A percentile compares a stretch with the other conserved stretches of the same genome.
Evolutionary conservation across 139 green algal genomes (phyloP).

Genomic region (Chlorella ohadii): DNA sequence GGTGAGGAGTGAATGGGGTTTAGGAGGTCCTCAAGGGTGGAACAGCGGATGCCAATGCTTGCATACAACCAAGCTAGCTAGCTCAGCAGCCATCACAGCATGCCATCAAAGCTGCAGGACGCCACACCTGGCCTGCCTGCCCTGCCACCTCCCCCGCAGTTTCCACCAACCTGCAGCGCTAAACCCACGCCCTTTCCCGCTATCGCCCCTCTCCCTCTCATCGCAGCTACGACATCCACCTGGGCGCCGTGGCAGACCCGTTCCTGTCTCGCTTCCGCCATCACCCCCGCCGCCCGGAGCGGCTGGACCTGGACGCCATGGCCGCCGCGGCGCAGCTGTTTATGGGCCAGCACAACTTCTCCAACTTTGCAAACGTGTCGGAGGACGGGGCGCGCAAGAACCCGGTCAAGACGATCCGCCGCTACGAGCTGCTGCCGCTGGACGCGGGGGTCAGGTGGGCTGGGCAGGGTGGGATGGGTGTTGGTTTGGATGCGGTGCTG

Average conservation of each 20-base stretch:
- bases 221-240: slow-evolving; percentile 59
- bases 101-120: too few species aligned
- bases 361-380: slow-evolving; percentile 60
- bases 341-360: slow-evolving; percentile 79
- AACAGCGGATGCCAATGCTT: too few species aligned
- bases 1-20: too few species aligned
- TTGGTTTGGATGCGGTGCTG: too few species aligned
- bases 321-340: slow-evolving; percentile 51
- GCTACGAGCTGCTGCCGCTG: slow-evolving; percentile 45
- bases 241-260: slow-evolving; percentile 9
- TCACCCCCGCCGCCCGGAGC: slow-evolving; percentile 37
- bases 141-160: too few species aligned
- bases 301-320: slow-evolving; percentile 60
- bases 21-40: too few species aligned
- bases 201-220: too few species aligned
- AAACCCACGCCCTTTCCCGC: too few species aligned
- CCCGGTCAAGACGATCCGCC: slow-evolving; percentile 64
- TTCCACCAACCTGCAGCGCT: too few species aligned
- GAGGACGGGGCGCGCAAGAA: slow-evolving; percentile 41
- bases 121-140: too few species aligned
- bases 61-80: too few species aligned
- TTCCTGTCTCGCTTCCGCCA: slow-evolving; percentile 58
- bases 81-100: too few species aligned
- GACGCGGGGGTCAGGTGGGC: slow-evolving; percentile 31
- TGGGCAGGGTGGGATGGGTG: not conserved